Evolutionary conservation across 768 basidiomycete species (phyloP).

Genomic region (Pulveroboletus sp.): DNA sequence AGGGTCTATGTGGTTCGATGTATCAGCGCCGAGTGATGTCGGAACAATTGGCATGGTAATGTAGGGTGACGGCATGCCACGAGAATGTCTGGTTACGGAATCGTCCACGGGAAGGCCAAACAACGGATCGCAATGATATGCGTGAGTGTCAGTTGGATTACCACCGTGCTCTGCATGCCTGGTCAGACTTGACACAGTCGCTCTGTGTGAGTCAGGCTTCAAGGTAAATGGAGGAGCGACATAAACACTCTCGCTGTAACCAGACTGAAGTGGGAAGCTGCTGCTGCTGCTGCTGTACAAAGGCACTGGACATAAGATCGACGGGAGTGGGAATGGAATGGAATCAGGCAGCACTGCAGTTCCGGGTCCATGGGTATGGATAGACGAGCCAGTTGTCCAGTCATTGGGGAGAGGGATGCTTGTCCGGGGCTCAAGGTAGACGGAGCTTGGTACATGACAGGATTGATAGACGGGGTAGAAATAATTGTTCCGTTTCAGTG

Average conservation of each 20-base stretch:
- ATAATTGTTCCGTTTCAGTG: not conserved
- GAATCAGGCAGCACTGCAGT: not conserved
- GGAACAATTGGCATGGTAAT: constrained; percentile 6
- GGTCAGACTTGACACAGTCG: constrained; percentile 3
- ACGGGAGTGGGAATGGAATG: not conserved
- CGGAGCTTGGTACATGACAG: not conserved
- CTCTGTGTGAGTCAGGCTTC: not conserved
- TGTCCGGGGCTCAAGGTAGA: not conserved
- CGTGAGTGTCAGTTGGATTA: constrained; percentile 3
- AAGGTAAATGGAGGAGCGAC: not conserved
- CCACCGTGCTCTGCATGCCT: not conserved
- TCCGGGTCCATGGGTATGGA: not conserved
- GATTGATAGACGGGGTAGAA: not conserved
- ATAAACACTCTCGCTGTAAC: not conserved
- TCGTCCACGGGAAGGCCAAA: not conserved
- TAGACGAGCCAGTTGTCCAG: not conserved
- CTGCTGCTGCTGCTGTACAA: not conserved
- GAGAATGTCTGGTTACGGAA: not conserved
- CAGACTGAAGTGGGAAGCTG: not conserved
- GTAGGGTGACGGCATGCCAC: not conserved
- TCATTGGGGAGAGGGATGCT: not conserved
- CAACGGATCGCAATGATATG: not conserved
- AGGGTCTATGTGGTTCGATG: not conserved
- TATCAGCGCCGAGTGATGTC: not conserved
- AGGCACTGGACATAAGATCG: not conserved